Evolutionary conservation across 106 monocot species (phyloP), one percentile per base, ranked within the genome.

Genomic region (Acorus gramineus): DNA sequence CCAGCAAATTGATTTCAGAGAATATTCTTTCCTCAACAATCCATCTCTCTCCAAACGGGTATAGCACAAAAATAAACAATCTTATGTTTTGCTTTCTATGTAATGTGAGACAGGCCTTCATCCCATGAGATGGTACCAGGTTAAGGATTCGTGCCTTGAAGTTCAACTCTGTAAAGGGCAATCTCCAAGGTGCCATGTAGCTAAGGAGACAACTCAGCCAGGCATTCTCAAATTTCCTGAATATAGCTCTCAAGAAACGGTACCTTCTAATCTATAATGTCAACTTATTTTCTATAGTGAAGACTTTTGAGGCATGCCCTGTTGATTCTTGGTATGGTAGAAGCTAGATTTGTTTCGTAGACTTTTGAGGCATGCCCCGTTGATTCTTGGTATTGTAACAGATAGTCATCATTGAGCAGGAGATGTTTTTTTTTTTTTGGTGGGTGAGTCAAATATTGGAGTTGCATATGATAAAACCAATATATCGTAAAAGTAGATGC

Each of bases 21-120:
- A 88, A 63, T 82, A 93, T 57, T 88, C 87, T 10, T 93, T 93
- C 69, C 77, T 93, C 63, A 66, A 93, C 52, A 93, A 93, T 69
- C 84, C 86, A 44, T 76, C 61, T 55, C 60, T 93, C 50, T 74
- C 93, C 7, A 73, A 70, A 50, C 56, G 78, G 69, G 93, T 89
- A 69, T 57, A 50, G 10, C 11, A 6, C n/a, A 10, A 56, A 28
- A 48, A 11, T 51, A 52, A 10, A 60, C 47, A 71, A 8, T 44
- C n/a, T 14, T 64, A 11, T 65, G 14, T 10, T 49, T 8, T 8
- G 47, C 47, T 4, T 5, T 49, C 10, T 63, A 12, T 50, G 11
- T 7, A 52, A 50, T 44, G 42, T 8, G 6, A 10, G 14, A 4
- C 50, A 50, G 8, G 12, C 8, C 6, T 50, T 13, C 70, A 28